These are phyloP conservation scores for Wickerhamomyces chaumierensis DNA, from an alignment of 805 yeast genomes.

Conservation along the genomic window DNA sequence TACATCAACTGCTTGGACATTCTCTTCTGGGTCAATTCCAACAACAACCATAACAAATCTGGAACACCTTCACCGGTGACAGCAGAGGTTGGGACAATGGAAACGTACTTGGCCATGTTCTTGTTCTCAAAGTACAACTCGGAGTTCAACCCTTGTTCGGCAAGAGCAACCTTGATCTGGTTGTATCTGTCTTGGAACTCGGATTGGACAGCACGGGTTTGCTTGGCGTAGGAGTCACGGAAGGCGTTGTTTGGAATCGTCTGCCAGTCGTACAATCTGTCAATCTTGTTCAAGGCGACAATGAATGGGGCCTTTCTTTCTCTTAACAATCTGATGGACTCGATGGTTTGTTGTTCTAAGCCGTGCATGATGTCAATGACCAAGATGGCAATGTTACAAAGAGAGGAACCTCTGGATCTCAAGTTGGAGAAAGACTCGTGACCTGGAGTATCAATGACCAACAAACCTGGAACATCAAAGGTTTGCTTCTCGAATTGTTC, in stretches of 20 bases:
- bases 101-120: conserved; percentile 86
- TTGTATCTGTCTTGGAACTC: conserved; percentile 86
- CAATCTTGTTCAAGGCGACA: conserved; percentile 95
- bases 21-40: conserved; percentile 95
- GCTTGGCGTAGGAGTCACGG: conserved; percentile 85
- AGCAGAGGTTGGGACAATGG: conserved; percentile 97
- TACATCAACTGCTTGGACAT: conserved; percentile 98
- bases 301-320: conserved; percentile 97
- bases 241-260: conserved; percentile 83
- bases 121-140: conserved; percentile 93
- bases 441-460: conserved; percentile 98
- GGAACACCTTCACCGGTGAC: conserved; percentile 99
- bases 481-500: conserved; percentile 70
- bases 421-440: conserved; percentile 98
- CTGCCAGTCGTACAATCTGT: conserved; percentile 95
- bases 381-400: conserved; percentile 97
- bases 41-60: conserved; percentile 87
- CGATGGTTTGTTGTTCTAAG: conserved; percentile 93
- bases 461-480: conserved; percentile 93
- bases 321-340: conserved; percentile 81
- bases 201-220: conserved; percentile 73
- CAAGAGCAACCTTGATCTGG: conserved; percentile 77
- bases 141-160: conserved; percentile 97
- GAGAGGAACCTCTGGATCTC: conserved; percentile 97
- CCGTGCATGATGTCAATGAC: conserved; percentile 99